These are phyloP conservation scores for Arthroderma sp. DNA, from an alignment of 2,329 filamentous ascomycete genomes.

Conservation along the genomic window DNA sequence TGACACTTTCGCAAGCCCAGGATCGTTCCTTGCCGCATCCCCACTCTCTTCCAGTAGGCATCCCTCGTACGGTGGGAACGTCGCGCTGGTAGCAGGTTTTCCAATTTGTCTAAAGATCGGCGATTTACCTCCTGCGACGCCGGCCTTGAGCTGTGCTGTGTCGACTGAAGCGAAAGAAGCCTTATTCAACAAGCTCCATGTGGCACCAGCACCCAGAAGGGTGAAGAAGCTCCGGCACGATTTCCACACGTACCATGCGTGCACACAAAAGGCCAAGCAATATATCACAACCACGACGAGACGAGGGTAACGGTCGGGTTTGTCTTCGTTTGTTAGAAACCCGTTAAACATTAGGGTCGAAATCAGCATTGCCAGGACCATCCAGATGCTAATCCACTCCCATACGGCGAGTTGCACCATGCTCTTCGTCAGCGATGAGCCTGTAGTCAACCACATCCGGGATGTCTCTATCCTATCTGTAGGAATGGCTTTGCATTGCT, in stretches of 20 bases:
- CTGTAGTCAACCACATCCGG: constrained; percentile 5
- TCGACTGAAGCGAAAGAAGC: constrained; percentile 6
- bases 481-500: constrained; percentile 3
- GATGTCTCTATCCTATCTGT: constrained; percentile 1
- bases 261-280: constrained; percentile 1
- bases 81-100: constrained; percentile 5
- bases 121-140: not conserved
- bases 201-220: constrained; percentile 3
- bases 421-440: constrained; percentile 6
- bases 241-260: constrained; percentile 7
- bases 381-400: constrained; percentile 7
- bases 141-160: constrained; percentile 2
- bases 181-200: constrained; percentile 6
- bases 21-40: not conserved
- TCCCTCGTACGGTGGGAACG: constrained; percentile 4
- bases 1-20: not conserved
- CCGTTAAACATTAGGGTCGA: constrained; percentile 6
- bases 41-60: constrained; percentile 1
- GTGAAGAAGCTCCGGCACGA: constrained; percentile 5
- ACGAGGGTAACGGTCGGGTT: constrained; percentile 4
- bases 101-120: constrained; percentile 6
- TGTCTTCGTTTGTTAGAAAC: constrained; percentile 1
- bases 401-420: constrained; percentile 5
- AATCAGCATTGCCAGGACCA: constrained; percentile 5
- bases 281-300: constrained; percentile 5